A percentile compares a stretch with the other conserved stretches of the same genome.
Evolutionary conservation across 768 basidiomycete genomes (phyloP).

Genomic region (Rhodotorula kratochvilovae): DNA sequence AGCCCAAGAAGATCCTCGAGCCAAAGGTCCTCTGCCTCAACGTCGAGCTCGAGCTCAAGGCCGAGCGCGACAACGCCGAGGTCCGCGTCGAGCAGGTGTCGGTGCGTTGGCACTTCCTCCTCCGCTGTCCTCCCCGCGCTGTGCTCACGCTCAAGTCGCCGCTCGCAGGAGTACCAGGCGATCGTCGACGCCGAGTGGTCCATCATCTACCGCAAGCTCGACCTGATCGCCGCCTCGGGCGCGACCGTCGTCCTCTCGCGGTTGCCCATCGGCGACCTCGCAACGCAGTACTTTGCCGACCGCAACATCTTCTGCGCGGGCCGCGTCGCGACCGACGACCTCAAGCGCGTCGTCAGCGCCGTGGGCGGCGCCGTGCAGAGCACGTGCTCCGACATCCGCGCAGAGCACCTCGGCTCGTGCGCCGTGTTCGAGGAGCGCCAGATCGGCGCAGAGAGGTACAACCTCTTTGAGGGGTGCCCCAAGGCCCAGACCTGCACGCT

Average conservation of each 20-base stretch:
- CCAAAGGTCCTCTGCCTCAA: constrained; percentile 91
- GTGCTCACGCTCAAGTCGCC: background rate
- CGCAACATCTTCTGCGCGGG: constrained; percentile 98
- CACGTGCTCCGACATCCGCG: constrained; percentile 82
- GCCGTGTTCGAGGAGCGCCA: constrained; percentile 88
- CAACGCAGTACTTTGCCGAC: constrained; percentile 99
- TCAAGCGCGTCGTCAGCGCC: constrained; percentile 90
- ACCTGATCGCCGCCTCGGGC: constrained; percentile 91
- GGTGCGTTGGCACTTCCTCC: constrained; percentile 31
- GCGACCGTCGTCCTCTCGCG: constrained; percentile 97
- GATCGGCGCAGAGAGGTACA: constrained; percentile 94
- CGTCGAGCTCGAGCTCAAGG: constrained; percentile 96
- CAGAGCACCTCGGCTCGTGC: constrained; percentile 89
- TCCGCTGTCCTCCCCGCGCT: background rate
- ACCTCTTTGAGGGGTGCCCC: constrained; percentile 86
- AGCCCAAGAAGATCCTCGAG: constrained; percentile 83
- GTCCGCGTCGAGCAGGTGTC: constrained; percentile 93
- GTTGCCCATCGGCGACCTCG: constrained; percentile 94
- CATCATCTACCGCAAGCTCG: constrained; percentile 95
- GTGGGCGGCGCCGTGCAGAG: constrained; percentile 92
- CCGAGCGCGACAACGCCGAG: constrained; percentile 98
- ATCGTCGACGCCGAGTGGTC: constrained; percentile 99
- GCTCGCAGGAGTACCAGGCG: constrained; percentile 84
- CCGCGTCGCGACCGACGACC: constrained; percentile 80
- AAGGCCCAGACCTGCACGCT: constrained; percentile 94